Percentiles rank a stretch among this genome's conserved stretches.
Evolutionary conservation across 140 eudicot genomes (phyloP).

Genomic region (Ambrosia hybrid): DNA sequence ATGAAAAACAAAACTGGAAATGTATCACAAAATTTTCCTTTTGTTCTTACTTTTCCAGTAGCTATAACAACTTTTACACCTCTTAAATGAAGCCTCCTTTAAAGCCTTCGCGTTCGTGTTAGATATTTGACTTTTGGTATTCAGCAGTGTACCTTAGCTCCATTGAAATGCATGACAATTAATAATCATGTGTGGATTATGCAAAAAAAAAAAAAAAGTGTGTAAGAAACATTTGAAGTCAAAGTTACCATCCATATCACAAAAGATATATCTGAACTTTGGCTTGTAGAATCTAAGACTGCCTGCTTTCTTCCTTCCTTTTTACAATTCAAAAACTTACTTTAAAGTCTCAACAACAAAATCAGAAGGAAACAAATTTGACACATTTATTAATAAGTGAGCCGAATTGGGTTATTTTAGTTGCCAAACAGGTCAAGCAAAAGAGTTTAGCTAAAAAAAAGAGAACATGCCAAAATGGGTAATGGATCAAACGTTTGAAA

Average conservation of each 20-base stretch:
- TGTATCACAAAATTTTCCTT: neutral
- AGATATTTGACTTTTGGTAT: conserved; percentile 80
- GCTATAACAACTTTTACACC: conserved; percentile 90
- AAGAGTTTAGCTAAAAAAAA: neutral
- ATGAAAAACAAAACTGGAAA: conserved; percentile 10
- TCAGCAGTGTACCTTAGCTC: conserved; percentile 77
- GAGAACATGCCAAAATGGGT: neutral
- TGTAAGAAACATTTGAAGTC: neutral
- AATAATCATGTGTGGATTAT: conserved; percentile 12
- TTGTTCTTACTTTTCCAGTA: conserved; percentile 82
- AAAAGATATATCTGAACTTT: conserved; percentile 77
- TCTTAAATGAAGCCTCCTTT: conserved; percentile 75
- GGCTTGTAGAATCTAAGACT: conserved; percentile 87
- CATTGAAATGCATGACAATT: conserved; percentile 25
- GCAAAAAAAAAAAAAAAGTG: neutral
- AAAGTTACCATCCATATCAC: conserved; percentile 96
- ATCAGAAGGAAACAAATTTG: neutral
- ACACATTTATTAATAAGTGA: neutral
- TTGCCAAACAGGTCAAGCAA: conserved; percentile 4
- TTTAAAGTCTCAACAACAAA: conserved; percentile 20
- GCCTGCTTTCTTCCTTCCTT: conserved; percentile 96
- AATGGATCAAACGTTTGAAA: neutral
- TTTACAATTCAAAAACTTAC: conserved; percentile 43
- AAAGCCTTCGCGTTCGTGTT: conserved; percentile 69
- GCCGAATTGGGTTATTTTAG: neutral